phyloP scores from a whole-genome alignment of 441 rosid genomes.

The Erysimum cheiri region DNA sequence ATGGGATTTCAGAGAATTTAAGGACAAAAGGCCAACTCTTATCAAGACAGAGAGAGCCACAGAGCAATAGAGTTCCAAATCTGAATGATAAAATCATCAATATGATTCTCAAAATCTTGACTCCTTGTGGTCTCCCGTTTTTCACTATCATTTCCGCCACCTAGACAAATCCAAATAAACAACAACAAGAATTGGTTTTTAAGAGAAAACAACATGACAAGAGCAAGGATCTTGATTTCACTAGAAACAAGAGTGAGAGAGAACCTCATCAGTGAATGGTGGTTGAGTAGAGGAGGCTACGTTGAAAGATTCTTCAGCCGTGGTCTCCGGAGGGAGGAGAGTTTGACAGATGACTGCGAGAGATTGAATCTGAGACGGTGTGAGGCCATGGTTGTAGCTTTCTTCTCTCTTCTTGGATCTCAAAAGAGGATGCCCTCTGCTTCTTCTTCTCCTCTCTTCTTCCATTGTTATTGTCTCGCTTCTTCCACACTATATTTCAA shows the following conservation, averaged over 20 bases:
- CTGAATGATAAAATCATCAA: conserved; percentile 67
- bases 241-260: not conserved
- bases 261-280: conserved; percentile 76
- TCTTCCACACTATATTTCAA: not conserved
- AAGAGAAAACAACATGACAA: too few relatives aligned
- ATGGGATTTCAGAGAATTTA: conserved; percentile 68
- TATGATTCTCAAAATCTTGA: conserved; percentile 49
- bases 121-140: conserved; percentile 50
- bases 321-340: conserved; percentile 53
- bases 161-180: conserved; percentile 42
- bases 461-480: conserved; percentile 26
- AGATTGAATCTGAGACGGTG: conserved; percentile 65
- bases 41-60: conserved; percentile 65
- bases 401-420: conserved; percentile 44
- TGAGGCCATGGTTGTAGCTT: conserved; percentile 63
- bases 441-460: conserved; percentile 35
- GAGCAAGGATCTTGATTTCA: conserved; percentile 5
- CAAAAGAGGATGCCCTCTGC: conserved; percentile 59
- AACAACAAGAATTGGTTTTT: not conserved
- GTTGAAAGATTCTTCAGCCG: conserved; percentile 44
- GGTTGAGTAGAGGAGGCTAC: conserved; percentile 62
- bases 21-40: conserved; percentile 74
- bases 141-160: conserved; percentile 63
- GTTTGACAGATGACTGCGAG: conserved; percentile 68
- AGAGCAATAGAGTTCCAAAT: conserved; percentile 72